These are phyloP conservation scores for Venturia effusa DNA, from an alignment of 2,329 filamentous ascomycete genomes.

Conservation along the genomic window DNA sequence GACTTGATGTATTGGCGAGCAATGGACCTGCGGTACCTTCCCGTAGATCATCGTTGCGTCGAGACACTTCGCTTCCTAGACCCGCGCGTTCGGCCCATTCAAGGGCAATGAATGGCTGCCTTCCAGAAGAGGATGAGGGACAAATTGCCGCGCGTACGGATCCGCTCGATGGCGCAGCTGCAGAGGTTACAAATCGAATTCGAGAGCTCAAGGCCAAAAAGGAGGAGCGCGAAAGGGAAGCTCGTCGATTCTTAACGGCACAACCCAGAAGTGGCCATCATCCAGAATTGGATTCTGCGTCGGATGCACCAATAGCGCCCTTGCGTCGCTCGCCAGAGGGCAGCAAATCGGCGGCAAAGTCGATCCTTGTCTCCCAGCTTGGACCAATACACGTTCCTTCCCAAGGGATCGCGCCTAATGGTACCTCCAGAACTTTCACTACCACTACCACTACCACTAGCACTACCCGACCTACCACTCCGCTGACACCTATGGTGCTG, in stretches of 20 bases:
- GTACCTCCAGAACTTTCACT: background rate
- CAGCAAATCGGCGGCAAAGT: conserved; percentile 3
- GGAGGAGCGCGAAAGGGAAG: conserved; percentile 38
- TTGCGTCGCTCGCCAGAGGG: background rate
- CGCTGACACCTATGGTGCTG: conserved; percentile 16
- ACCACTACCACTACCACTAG: no score
- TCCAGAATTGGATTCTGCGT: background rate
- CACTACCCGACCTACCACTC: conserved; percentile 16
- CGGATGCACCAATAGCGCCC: background rate
- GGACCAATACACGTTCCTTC: conserved; percentile 7
- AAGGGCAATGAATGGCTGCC: background rate
- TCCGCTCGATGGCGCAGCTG: conserved; percentile 26
- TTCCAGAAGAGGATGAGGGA: conserved; percentile 15
- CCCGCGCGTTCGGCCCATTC: background rate
- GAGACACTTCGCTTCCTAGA: background rate
- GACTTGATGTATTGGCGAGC: background rate
- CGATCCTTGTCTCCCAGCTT: background rate
- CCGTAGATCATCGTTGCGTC: conserved; percentile 10
- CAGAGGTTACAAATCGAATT: conserved; percentile 47
- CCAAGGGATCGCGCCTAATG: background rate
- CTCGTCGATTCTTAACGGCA: conserved; percentile 17
- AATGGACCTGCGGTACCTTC: conserved; percentile 8
- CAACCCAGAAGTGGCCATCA: background rate
- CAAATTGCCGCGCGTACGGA: background rate
- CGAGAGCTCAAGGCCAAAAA: conserved; percentile 47